Evolutionary conservation across 768 basidiomycete genomes (phyloP).

Genomic region (Trametopsis cervina): DNA sequence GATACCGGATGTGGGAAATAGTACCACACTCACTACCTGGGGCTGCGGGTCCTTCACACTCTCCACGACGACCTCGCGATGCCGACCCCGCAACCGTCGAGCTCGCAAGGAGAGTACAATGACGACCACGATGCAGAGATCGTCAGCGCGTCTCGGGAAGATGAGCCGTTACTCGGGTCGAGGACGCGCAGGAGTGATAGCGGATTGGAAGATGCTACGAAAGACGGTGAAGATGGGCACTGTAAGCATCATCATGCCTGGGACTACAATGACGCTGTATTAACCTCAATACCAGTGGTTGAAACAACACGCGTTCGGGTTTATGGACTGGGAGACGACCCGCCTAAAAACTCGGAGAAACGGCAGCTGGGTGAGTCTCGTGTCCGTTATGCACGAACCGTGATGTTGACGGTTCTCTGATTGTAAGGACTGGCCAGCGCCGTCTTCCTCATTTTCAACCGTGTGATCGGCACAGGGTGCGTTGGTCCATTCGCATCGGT

Average conservation of each 20-base stretch:
- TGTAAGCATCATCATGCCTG: not conserved
- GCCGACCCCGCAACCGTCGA: not conserved
- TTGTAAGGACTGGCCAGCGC: conserved; percentile 24
- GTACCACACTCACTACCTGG: not conserved
- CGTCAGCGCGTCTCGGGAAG: no score
- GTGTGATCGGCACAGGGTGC: conserved; percentile 69
- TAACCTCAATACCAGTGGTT: no score
- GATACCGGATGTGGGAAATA: not conserved
- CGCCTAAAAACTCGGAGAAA: conserved; percentile 40
- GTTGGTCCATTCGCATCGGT: conserved; percentile 8
- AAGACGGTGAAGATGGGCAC: not conserved
- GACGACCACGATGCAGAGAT: no score
- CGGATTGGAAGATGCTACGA: not conserved
- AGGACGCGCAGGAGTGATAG: not conserved
- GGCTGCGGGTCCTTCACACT: not conserved
- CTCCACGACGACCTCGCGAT: not conserved
- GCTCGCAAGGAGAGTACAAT: no score
- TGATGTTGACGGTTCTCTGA: not conserved
- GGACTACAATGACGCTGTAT: not conserved
- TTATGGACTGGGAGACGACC: conserved; percentile 30
- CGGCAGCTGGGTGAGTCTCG: conserved; percentile 48
- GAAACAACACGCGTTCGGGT: no score
- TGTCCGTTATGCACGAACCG: not conserved
- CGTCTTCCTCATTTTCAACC: conserved; percentile 65
- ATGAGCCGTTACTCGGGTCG: not conserved